Percentiles rank a stretch among this genome's conserved stretches.
These are phyloP conservation scores for Tubosaeta brunneosetosa DNA, from an alignment of 768 basidiomycete species.

Conservation along the genomic window DNA sequence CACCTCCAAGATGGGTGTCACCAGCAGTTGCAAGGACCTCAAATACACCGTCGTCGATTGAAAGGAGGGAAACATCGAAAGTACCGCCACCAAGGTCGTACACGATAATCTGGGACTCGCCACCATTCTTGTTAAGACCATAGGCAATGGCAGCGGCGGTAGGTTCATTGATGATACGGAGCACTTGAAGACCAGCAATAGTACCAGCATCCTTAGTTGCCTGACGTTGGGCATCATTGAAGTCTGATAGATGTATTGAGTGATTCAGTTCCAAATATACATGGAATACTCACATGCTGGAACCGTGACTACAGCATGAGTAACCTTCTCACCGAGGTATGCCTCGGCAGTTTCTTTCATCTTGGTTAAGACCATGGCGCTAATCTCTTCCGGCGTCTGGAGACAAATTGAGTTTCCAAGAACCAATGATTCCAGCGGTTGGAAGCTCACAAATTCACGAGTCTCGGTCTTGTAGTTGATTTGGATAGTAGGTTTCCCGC, in stretches of 20 bases:
- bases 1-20: slow-evolving; percentile 92
- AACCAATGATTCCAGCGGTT: background rate
- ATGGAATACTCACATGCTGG: slow-evolving; percentile 69
- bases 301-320: slow-evolving; percentile 96
- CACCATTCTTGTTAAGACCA: slow-evolving; percentile 93
- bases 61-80: slow-evolving; percentile 95
- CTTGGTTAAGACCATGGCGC: slow-evolving; percentile 91
- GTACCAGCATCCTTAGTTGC: slow-evolving; percentile 98
- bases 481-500: slow-evolving; percentile 73
- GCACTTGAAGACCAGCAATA: slow-evolving; percentile 90
- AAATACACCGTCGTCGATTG: slow-evolving; percentile 91
- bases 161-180: slow-evolving; percentile 97
- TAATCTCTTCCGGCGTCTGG: slow-evolving; percentile 90
- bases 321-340: slow-evolving; percentile 93
- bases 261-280: background rate
- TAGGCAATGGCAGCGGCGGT: slow-evolving; percentile 98
- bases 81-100: slow-evolving; percentile 99
- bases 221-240: slow-evolving; percentile 99
- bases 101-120: slow-evolving; percentile 93
- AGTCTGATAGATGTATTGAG: slow-evolving; percentile 57
- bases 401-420: background rate
- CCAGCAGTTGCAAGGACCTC: slow-evolving; percentile 89
- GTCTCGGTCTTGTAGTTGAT: slow-evolving; percentile 76
- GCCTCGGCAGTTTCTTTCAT: slow-evolving; percentile 99
- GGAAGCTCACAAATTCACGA: slow-evolving; percentile 71